A percentile compares a stretch with the other conserved stretches of the same genome.
phyloP scores from a whole-genome alignment of 352 stramenopile genomes.

The Plasmopara muralis region DNA sequence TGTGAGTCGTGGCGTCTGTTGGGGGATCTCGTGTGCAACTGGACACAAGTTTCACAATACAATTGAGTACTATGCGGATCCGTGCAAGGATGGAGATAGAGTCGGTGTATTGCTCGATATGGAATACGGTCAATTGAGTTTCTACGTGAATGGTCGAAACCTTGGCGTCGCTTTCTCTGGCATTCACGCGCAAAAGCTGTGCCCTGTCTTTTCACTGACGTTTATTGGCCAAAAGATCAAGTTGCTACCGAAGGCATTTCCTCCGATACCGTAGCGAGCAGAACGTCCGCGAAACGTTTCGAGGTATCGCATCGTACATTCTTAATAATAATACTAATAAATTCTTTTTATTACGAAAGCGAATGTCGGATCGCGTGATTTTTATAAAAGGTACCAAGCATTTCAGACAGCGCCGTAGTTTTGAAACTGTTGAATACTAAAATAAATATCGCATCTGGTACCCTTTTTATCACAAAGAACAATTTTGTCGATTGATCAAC shows the following conservation, averaged over 20 bases:
- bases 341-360: no score
- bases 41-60: constrained; percentile 73
- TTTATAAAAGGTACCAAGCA: no score
- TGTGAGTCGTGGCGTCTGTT: constrained; percentile 58
- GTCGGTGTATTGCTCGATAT: constrained; percentile 72
- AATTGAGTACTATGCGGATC: constrained; percentile 67
- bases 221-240: constrained; percentile 60
- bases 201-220: constrained; percentile 64
- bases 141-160: constrained; percentile 71
- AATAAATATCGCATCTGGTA: no score
- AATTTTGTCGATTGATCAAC: no score
- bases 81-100: constrained; percentile 68
- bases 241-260: constrained; percentile 45
- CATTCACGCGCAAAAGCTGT: constrained; percentile 53
- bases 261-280: constrained; percentile 33
- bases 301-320: no score
- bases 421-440: no score
- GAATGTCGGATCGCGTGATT: no score
- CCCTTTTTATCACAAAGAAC: no score
- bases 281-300: no score
- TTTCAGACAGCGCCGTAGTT: no score
- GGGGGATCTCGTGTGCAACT: constrained; percentile 63
- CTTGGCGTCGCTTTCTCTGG: constrained; percentile 68
- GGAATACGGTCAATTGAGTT: constrained; percentile 62
- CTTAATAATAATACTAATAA: no score